These are phyloP conservation scores for Backusella mclennaniae DNA, from an alignment of 192 early-diverging fungal species.

Conservation along the genomic window DNA sequence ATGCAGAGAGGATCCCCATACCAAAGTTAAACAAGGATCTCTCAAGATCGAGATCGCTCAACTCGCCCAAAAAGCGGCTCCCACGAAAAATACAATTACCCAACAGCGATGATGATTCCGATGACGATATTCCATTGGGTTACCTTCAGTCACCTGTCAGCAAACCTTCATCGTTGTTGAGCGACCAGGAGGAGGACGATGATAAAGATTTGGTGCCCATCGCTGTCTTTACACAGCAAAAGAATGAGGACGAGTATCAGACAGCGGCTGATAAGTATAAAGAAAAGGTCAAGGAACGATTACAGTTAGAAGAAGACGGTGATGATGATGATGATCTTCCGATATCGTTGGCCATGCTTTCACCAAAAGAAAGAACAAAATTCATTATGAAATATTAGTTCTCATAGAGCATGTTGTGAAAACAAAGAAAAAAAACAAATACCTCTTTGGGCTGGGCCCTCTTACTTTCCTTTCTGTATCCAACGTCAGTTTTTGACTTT, in stretches of 20 bases:
- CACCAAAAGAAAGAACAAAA: neutral
- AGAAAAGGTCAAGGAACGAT: constrained; percentile 24
- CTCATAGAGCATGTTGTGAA: neutral
- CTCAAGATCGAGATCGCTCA: constrained; percentile 6
- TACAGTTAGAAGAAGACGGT: constrained; percentile 1
- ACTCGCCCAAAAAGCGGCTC: neutral
- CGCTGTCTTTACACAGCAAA: neutral
- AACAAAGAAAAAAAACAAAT: neutral
- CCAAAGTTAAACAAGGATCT: neutral
- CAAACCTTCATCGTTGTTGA: constrained; percentile 17
- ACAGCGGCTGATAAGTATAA: constrained; percentile 30
- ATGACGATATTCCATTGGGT: neutral
- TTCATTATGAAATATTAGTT: neutral
- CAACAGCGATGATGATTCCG: neutral
- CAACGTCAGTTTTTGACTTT: neutral
- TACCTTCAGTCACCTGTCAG: constrained; percentile 5
- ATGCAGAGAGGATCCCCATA: neutral
- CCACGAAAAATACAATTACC: constrained; percentile 1
- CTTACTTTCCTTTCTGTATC: neutral
- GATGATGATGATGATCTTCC: constrained; percentile 10
- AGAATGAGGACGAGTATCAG: constrained; percentile 6
- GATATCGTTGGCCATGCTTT: neutral
- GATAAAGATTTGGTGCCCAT: constrained; percentile 33
- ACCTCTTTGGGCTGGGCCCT: neutral
- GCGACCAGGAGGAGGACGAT: constrained; percentile 30